phyloP scores from a whole-genome alignment of 1,284 basidiomycete genomes.

The Leccinum fallax region DNA sequence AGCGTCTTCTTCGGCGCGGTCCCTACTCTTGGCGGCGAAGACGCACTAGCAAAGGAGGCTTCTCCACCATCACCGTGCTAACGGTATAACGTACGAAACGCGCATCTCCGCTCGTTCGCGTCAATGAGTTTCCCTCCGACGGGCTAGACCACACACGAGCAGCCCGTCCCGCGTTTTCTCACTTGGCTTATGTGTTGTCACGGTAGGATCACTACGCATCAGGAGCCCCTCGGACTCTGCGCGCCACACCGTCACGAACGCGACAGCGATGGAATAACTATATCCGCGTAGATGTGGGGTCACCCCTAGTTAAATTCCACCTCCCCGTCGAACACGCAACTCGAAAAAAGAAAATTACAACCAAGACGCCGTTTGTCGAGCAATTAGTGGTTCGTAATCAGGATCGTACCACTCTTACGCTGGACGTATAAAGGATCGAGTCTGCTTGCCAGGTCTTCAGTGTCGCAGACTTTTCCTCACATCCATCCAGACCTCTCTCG shows the following conservation, averaged over 20 bases:
- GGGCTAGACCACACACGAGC: background rate
- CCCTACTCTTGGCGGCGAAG: slow-evolving; percentile 9
- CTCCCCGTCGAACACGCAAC: slow-evolving; percentile 11
- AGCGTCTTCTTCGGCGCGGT: slow-evolving; percentile 12
- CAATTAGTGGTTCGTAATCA: background rate
- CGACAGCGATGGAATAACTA: slow-evolving; percentile 14
- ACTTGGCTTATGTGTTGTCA: slow-evolving; percentile 9
- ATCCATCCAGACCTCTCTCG: background rate
- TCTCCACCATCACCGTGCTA: slow-evolving; percentile 14
- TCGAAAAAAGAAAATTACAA: slow-evolving; percentile 15
- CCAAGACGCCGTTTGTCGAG: slow-evolving; percentile 22
- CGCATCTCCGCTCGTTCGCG: slow-evolving; percentile 14
- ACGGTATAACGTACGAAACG: slow-evolving; percentile 22
- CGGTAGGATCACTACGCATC: background rate
- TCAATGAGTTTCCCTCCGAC: slow-evolving; percentile 1
- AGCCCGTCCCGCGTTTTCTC: slow-evolving; percentile 7
- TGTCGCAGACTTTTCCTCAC: background rate
- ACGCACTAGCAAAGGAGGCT: slow-evolving; percentile 4
- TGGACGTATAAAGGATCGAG: slow-evolving; percentile 20
- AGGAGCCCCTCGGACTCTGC: slow-evolving; percentile 2
- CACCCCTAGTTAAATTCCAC: background rate
- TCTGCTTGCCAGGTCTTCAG: background rate
- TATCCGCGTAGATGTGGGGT: slow-evolving; percentile 8
- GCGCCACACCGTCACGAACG: background rate
- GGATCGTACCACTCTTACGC: slow-evolving; percentile 9